Evolutionary conservation across 2,329 filamentous ascomycete species (phyloP).

Genomic region (Fusarium sp.): DNA sequence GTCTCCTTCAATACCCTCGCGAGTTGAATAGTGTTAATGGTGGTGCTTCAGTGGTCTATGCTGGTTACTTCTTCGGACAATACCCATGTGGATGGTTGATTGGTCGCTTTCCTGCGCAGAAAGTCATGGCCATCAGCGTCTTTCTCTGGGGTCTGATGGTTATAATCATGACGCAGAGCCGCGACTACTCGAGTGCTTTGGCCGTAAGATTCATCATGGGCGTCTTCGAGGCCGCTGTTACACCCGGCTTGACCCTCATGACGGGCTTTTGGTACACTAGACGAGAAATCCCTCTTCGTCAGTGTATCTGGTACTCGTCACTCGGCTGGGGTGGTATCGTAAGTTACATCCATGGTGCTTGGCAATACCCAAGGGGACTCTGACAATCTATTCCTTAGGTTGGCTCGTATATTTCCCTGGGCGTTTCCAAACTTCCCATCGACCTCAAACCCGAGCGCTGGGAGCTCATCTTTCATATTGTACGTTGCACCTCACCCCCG

Average conservation of each 20-base stretch:
- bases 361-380: no score
- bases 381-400: background rate
- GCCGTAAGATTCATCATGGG: slow-evolving; percentile 14
- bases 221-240: slow-evolving; percentile 6
- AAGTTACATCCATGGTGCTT: background rate
- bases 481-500: background rate
- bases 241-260: slow-evolving; percentile 4
- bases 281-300: slow-evolving; percentile 12
- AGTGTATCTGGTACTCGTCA: slow-evolving; percentile 14
- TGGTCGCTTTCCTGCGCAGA: slow-evolving; percentile 7
- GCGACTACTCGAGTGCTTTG: slow-evolving; percentile 11
- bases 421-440: slow-evolving; percentile 7
- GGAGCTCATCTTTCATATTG: slow-evolving; percentile 10
- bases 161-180: slow-evolving; percentile 12
- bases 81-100: slow-evolving; percentile 11
- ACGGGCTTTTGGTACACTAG: slow-evolving; percentile 12
- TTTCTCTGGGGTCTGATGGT: slow-evolving; percentile 10
- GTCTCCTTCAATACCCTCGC: background rate
- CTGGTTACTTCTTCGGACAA: slow-evolving; percentile 4
- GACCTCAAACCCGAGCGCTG: slow-evolving; percentile 9
- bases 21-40: no score
- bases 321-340: slow-evolving; percentile 8
- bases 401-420: slow-evolving; percentile 8
- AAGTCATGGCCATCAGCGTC: slow-evolving; percentile 16
- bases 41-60: slow-evolving; percentile 1